Conservation (phyloP, 2,329 filamentous ascomycete genomes). For the Zarea fungicola region DNA sequence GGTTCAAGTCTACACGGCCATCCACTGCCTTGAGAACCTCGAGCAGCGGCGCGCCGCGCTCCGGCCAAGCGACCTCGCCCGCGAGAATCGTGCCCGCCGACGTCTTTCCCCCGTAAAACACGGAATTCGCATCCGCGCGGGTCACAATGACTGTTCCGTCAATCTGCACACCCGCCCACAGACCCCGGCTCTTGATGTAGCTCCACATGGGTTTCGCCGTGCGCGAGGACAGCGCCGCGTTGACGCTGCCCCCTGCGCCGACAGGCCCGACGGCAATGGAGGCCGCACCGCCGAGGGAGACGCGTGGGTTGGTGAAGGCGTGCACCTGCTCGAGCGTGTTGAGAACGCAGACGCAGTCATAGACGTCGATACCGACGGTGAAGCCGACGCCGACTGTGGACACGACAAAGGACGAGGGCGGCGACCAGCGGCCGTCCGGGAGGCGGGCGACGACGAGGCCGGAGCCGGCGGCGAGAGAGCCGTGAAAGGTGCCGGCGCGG, state of each 20-base stretch:
- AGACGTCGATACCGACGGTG: slow-evolving; percentile 67
- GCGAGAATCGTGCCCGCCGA: slow-evolving; percentile 30
- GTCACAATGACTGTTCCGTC: slow-evolving; percentile 76
- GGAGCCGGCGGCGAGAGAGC: slow-evolving; percentile 54
- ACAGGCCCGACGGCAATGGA: slow-evolving; percentile 56
- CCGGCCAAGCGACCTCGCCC: slow-evolving; percentile 36
- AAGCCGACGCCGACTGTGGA: slow-evolving; percentile 68
- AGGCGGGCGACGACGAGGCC: slow-evolving; percentile 55
- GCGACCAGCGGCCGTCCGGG: slow-evolving; percentile 60
- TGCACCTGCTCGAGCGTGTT: slow-evolving; percentile 63
- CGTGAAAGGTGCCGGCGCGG: slow-evolving; percentile 50
- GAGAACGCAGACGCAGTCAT: slow-evolving; percentile 71
- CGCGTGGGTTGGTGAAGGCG: slow-evolving; percentile 61
- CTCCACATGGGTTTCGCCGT: slow-evolving; percentile 62
- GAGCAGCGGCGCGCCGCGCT: slow-evolving; percentile 31
- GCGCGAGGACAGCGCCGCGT: slow-evolving; percentile 27
- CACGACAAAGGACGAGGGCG: slow-evolving; percentile 66
- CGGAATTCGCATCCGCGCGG: slow-evolving; percentile 70
- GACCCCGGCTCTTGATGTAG: slow-evolving; percentile 74
- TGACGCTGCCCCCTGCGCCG: slow-evolving; percentile 58
- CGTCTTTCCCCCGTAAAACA: slow-evolving; percentile 62
- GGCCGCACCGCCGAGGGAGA: slow-evolving; percentile 65
- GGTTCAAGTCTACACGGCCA: slow-evolving; percentile 25
- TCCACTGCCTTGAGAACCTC: slow-evolving; percentile 36
- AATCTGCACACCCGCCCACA: slow-evolving; percentile 75